Evolutionary conservation across 768 basidiomycete genomes (phyloP).

Genomic region (Cubamyces lactineus): DNA sequence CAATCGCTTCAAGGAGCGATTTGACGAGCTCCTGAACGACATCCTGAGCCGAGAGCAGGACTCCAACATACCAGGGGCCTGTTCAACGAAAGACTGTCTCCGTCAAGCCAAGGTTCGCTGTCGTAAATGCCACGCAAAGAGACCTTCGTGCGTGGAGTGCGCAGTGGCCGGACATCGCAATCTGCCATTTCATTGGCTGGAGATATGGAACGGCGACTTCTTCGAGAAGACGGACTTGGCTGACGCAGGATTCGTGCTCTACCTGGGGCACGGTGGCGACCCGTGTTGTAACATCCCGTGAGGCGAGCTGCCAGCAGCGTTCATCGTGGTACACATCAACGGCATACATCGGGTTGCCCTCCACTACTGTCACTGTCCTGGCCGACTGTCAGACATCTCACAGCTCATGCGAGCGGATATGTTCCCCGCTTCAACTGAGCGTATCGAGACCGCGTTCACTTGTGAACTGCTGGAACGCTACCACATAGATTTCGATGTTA

Average conservation of each 20-base stretch:
- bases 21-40: too few species aligned
- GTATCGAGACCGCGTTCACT: background rate
- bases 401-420: background rate
- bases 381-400: too few species aligned
- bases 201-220: background rate
- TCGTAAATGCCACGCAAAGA: too few species aligned
- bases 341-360: background rate
- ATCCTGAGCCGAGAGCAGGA: too few species aligned
- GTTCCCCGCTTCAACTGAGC: background rate
- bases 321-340: background rate
- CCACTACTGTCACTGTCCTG: background rate
- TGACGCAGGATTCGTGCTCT: background rate
- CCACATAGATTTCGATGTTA: background rate
- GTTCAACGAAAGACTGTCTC: too few species aligned
- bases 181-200: slow-evolving; percentile 5
- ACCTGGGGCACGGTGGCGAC: background rate
- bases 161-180: too few species aligned
- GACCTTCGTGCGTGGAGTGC: too few species aligned
- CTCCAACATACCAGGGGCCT: too few species aligned
- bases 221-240: background rate
- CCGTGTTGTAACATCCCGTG: background rate
- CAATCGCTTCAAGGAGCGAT: too few species aligned
- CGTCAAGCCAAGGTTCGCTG: too few species aligned
- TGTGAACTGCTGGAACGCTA: background rate
- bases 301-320: background rate